Percentiles rank a stretch among this genome's conserved stretches.
phyloP scores from a whole-genome alignment of 106 monocot genomes.

The Acorus calamus region DNA sequence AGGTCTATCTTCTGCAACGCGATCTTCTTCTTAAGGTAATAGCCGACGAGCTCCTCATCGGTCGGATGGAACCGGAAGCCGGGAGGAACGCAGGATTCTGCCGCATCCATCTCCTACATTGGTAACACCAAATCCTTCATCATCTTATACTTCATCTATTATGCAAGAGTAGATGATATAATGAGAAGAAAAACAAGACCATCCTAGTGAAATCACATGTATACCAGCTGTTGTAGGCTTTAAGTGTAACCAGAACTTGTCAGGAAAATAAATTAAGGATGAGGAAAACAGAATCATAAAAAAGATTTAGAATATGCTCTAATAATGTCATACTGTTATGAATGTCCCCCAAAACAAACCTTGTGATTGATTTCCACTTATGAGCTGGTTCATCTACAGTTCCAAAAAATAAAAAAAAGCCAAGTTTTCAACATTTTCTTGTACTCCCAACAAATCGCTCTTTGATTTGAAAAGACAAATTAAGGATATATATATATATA shows the following conservation, averaged over 20 bases:
- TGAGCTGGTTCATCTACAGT: too few species aligned
- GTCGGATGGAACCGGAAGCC: constrained; percentile 49
- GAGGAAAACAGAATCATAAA: neutral
- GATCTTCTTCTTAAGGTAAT: constrained; percentile 41
- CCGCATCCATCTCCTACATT: constrained; percentile 24
- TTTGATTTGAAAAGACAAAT: too few species aligned
- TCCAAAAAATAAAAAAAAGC: too few species aligned
- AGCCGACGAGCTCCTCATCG: constrained; percentile 43
- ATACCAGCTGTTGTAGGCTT: neutral
- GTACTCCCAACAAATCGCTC: too few species aligned
- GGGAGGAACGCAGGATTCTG: constrained; percentile 41
- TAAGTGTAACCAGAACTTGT: neutral
- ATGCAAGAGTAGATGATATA: too few species aligned
- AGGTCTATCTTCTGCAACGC: constrained; percentile 49
- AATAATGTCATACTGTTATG: too few species aligned
- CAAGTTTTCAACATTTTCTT: too few species aligned
- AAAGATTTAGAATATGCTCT: too few species aligned
- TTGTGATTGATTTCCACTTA: too few species aligned
- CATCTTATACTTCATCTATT: too few species aligned
- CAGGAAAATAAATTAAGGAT: neutral
- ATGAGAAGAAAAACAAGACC: neutral
- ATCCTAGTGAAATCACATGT: neutral
- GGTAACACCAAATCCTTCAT: neutral
- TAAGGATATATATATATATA: too few species aligned
- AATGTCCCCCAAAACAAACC: too few species aligned